Evolutionary conservation across 441 rosid species (phyloP), one percentile per base, ranked within the genome.

Genomic region (Iberis amara): DNA sequence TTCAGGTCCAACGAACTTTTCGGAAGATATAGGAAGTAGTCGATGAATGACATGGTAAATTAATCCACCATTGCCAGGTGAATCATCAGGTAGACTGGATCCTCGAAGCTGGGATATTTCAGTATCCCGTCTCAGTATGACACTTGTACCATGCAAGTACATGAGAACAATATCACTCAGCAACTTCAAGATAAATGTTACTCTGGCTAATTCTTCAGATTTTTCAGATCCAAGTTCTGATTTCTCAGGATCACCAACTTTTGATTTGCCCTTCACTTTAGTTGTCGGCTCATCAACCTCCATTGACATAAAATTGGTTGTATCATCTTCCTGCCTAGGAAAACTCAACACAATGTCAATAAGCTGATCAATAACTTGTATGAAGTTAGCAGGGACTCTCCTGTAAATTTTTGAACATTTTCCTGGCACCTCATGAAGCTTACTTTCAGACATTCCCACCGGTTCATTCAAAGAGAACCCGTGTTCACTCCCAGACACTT

Each of bases 291-390:
- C 96, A 71, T 92, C 97, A 61, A 89, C 83, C 68, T 92, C 97
- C 97, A 86, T 89, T 7, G 73, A 75, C 21, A 66, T 66, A 27
- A 67, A 63, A 53, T 73, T 78, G 56, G 52, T 48, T 28, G 12
- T 64, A 76, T 62, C 71, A 67, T 65, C 81, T 59, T 77, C 92
- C 70, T 69, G 84, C 63, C 73, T 50, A 59, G 86, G 89, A 64
- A 72, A 89, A 64, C 76, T 89, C 77, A 86, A 49, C 23, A 94
- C 76, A 66, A 83, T 81, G 64, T 94, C 97, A 73, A 94, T 89
- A 71, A 94, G 97, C 75, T 84, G 99, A 69, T 94, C 97, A 63
- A 94, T 83, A 45, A 89, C 97, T 71, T 79, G 94, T 27, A 82
- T 68, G 46, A 92, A 81, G 75, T 81, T 86, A 23, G 86, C 76